phyloP scores from a whole-genome alignment of 345 rosid genomes.

The Salix viminalis region DNA sequence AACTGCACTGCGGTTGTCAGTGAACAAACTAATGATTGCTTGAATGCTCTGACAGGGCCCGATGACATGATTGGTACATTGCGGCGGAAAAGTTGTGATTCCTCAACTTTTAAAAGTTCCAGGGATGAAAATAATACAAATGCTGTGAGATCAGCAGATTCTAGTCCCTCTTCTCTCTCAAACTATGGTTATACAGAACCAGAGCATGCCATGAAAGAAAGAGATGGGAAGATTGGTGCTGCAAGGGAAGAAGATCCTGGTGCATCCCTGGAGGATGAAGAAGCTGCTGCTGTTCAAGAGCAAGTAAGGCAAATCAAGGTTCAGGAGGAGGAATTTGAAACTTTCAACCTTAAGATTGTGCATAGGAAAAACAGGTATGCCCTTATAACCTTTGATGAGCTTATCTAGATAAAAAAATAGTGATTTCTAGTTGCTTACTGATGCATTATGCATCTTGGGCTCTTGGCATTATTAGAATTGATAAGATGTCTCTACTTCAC shows the following conservation, averaged over 20 bases:
- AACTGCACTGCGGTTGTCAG: conserved; percentile 38
- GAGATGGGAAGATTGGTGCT: conserved; percentile 43
- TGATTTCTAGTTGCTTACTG: conserved; percentile 12
- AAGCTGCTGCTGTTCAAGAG: conserved; percentile 91
- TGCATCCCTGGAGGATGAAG: conserved; percentile 82
- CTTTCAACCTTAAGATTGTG: conserved; percentile 92
- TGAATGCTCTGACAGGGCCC: conserved; percentile 51
- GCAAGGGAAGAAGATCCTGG: conserved; percentile 68
- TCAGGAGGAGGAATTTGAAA: conserved; percentile 98
- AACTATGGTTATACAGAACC: conserved; percentile 59
- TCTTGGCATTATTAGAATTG: not conserved
- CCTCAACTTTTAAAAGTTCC: conserved; percentile 67
- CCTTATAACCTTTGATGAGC: conserved; percentile 1
- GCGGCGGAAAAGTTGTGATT: conserved; percentile 77
- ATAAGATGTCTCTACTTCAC: not conserved
- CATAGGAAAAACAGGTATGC: conserved; percentile 94
- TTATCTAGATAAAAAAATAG: not conserved
- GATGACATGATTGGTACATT: conserved; percentile 72
- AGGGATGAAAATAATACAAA: conserved; percentile 60
- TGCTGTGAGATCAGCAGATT: conserved; percentile 55
- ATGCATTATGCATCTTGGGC: not conserved
- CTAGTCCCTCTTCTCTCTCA: conserved; percentile 65
- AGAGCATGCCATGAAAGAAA: conserved; percentile 52
- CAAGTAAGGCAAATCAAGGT: conserved; percentile 95
- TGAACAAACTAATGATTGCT: conserved; percentile 46